Conservation (phyloP, 805 yeast species). For the Sugiyamaella mastotermitis region DNA sequence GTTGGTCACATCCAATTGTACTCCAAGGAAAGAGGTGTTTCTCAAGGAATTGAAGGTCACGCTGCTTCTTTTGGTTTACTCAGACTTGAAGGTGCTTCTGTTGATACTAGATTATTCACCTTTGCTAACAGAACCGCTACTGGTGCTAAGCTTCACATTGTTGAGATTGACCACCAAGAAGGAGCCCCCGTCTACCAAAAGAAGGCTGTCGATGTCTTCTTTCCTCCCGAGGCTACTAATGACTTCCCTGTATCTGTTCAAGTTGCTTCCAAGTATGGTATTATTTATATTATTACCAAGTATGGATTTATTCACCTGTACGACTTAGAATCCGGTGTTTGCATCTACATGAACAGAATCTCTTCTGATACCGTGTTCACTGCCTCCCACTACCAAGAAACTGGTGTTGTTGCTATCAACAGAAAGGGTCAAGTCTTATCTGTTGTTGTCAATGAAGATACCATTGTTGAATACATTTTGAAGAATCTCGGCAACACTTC, state of each 20-base stretch:
- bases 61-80: slow-evolving; percentile 84
- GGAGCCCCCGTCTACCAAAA: slow-evolving; percentile 78
- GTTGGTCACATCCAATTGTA: slow-evolving; percentile 95
- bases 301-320: slow-evolving; percentile 94
- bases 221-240: slow-evolving; percentile 93
- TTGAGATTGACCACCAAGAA: slow-evolving; percentile 92
- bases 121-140: slow-evolving; percentile 85
- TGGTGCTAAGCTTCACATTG: slow-evolving; percentile 82
- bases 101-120: slow-evolving; percentile 80
- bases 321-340: slow-evolving; percentile 87
- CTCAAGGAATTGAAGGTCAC: slow-evolving; percentile 97
- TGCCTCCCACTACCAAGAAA: slow-evolving; percentile 60
- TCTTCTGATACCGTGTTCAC: slow-evolving; percentile 94
- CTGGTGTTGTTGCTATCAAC: slow-evolving; percentile 90
- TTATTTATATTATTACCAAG: slow-evolving; percentile 85
- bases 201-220: slow-evolving; percentile 86
- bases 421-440: slow-evolving; percentile 92
- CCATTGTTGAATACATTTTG: slow-evolving; percentile 83
- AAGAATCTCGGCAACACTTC: slow-evolving; percentile 80
- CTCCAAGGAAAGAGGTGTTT: slow-evolving; percentile 81
- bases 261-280: slow-evolving; percentile 78
- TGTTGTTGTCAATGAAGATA: slow-evolving; percentile 79
- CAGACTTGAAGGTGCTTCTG: slow-evolving; percentile 63
- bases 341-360: slow-evolving; percentile 91
- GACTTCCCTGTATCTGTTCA: slow-evolving; percentile 96